Percentiles rank a stretch among this genome's conserved stretches.
Conservation (phyloP, 495 filamentous ascomycete species). For the Hypoxylon perforatum region DNA sequence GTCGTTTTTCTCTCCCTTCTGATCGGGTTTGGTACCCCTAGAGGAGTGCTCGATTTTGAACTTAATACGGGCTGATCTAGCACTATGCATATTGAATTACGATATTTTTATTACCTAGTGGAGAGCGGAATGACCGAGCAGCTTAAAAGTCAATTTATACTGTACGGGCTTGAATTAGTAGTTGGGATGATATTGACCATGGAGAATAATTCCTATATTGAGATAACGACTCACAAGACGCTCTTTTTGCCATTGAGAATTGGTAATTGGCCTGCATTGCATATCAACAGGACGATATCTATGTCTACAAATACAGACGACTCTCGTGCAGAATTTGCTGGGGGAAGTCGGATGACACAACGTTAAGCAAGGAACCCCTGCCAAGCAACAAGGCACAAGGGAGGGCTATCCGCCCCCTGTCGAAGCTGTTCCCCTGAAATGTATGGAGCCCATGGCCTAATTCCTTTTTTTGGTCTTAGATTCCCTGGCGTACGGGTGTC, state of each 20-base stretch:
- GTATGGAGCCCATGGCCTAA: constrained; percentile 23
- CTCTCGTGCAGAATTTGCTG: neutral
- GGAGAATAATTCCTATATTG: neutral
- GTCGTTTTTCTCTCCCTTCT: neutral
- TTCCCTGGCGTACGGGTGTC: constrained; percentile 13
- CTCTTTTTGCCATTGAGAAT: neutral
- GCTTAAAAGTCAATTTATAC: neutral
- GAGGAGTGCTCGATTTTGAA: too few relatives aligned
- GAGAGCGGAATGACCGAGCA: neutral
- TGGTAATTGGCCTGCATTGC: too few relatives aligned
- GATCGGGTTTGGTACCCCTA: neutral
- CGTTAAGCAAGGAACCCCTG: constrained; percentile 27
- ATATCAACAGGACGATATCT: too few relatives aligned
- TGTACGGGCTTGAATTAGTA: neutral
- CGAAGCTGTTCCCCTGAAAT: constrained; percentile 33
- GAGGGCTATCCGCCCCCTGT: constrained; percentile 28
- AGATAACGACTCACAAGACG: neutral
- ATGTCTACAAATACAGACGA: neutral
- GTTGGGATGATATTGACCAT: neutral
- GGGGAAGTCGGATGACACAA: constrained; percentile 15
- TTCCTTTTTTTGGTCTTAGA: constrained; percentile 16
- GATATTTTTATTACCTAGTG: constrained; percentile 1
- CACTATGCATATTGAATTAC: neutral
- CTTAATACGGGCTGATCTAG: neutral
- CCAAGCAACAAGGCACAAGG: constrained; percentile 17